Percentiles rank a stretch among this genome's conserved stretches.
Conservation (phyloP, 2,329 filamentous ascomycete species). For the Knoxdaviesia capensis region DNA sequence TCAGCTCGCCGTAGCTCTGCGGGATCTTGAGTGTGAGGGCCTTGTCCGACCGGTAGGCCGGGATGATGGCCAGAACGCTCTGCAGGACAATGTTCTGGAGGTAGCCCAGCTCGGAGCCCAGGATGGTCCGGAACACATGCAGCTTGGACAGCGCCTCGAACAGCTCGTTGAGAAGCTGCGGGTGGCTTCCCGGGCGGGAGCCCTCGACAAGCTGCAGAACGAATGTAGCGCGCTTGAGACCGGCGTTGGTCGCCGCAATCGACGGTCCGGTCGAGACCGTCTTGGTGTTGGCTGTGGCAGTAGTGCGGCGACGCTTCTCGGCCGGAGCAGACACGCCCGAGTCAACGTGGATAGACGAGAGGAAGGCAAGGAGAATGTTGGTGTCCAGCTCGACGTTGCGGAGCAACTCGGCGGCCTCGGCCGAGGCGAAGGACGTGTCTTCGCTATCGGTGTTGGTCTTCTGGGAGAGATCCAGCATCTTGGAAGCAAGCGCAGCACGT, state of each 20-base stretch:
- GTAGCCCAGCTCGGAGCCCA: slow-evolving; percentile 77
- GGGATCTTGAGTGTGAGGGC: slow-evolving; percentile 42
- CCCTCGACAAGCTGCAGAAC: slow-evolving; percentile 76
- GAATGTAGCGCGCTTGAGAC: slow-evolving; percentile 61
- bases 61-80: slow-evolving; percentile 67
- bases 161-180: slow-evolving; percentile 55
- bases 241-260: slow-evolving; percentile 13
- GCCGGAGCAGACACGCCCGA: slow-evolving; percentile 52
- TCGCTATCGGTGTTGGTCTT: slow-evolving; percentile 15
- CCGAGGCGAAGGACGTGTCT: slow-evolving; percentile 10
- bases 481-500: slow-evolving; percentile 37
- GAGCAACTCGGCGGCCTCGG: slow-evolving; percentile 51
- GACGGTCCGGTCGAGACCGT: slow-evolving; percentile 2
- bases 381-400: slow-evolving; percentile 55
- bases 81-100: slow-evolving; percentile 69
- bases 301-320: slow-evolving; percentile 63
- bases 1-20: slow-evolving; percentile 67
- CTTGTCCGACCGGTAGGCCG: slow-evolving; percentile 45
- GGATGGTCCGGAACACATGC: slow-evolving; percentile 62
- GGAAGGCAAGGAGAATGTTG: slow-evolving; percentile 47
- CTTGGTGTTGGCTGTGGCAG: slow-evolving; percentile 39
- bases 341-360: slow-evolving; percentile 56
- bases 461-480: slow-evolving; percentile 41
- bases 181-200: slow-evolving; percentile 54
- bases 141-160: slow-evolving; percentile 77